Percentiles rank a stretch among this genome's conserved stretches.
phyloP scores from a whole-genome alignment of 2,329 filamentous ascomycete genomes.

The Aspergillus tamarii region DNA sequence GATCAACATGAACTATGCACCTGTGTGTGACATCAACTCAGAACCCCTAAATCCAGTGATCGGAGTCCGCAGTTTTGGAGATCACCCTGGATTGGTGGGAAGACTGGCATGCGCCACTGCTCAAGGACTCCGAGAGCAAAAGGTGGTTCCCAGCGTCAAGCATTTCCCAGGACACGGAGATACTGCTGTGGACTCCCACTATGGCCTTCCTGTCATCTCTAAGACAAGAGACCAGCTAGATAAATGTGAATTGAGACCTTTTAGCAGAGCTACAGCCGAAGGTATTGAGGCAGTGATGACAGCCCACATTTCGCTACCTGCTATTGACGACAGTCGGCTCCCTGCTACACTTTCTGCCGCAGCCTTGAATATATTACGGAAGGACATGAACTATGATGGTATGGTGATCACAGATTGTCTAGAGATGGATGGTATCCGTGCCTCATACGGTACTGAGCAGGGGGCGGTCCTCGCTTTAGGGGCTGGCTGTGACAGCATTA shows the following conservation, averaged over 20 bases:
- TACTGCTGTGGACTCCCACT: slow-evolving; percentile 50
- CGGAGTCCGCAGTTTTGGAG: slow-evolving; percentile 47
- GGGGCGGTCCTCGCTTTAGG: slow-evolving; percentile 46
- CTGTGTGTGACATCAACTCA: slow-evolving; percentile 50
- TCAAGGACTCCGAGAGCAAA: slow-evolving; percentile 42
- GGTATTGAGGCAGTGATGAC: slow-evolving; percentile 51
- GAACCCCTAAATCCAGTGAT: slow-evolving; percentile 50
- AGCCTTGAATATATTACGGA: slow-evolving; percentile 43
- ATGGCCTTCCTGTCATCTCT: slow-evolving; percentile 44
- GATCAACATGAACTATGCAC: slow-evolving; percentile 52
- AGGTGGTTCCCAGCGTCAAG: slow-evolving; percentile 48
- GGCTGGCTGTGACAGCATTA: slow-evolving; percentile 49
- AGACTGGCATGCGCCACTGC: slow-evolving; percentile 45
- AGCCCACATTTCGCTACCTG: slow-evolving; percentile 48
- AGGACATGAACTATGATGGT: slow-evolving; percentile 48
- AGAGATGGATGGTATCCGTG: slow-evolving; percentile 49
- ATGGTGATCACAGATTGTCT: slow-evolving; percentile 51
- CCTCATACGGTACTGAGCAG: slow-evolving; percentile 46
- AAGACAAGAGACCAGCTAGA: slow-evolving; percentile 45
- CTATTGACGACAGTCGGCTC: slow-evolving; percentile 35
- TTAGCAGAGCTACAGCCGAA: slow-evolving; percentile 46
- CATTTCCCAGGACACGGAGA: slow-evolving; percentile 52
- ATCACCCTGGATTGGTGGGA: slow-evolving; percentile 47
- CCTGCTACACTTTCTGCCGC: slow-evolving; percentile 46
- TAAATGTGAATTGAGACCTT: slow-evolving; percentile 47